phyloP scores from a whole-genome alignment of 2,329 filamentous ascomycete genomes.

The Penicillium sp. region DNA sequence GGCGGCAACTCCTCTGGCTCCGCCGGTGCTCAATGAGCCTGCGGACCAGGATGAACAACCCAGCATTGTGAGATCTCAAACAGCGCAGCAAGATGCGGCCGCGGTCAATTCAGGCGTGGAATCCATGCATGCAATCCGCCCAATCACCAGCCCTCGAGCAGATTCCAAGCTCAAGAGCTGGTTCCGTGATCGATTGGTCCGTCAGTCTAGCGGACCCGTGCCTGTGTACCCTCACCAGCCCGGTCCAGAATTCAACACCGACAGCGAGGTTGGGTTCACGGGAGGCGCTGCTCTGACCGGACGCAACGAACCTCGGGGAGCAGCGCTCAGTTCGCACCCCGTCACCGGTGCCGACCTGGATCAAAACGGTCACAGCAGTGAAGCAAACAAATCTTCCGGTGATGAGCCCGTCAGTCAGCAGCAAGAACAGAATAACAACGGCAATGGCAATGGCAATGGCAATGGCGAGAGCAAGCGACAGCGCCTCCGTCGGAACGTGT shows the following conservation, averaged over 20 bases:
- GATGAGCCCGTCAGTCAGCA: conserved; percentile 14
- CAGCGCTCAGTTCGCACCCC: conserved; percentile 32
- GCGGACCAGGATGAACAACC: conserved; percentile 1
- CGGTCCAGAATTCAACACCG: conserved; percentile 16
- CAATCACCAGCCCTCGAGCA: conserved; percentile 22
- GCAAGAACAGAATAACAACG: conserved; percentile 8
- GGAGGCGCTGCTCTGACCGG: conserved; percentile 20
- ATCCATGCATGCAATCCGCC: conserved; percentile 12
- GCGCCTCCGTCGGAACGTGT: conserved; percentile 26
- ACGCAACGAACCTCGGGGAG: conserved; percentile 16
- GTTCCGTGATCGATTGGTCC: conserved; percentile 30
- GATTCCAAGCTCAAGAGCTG: conserved; percentile 34
- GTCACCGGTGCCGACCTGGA: conserved; percentile 21
- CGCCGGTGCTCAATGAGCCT: conserved; percentile 5
- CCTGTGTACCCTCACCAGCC: conserved; percentile 23
- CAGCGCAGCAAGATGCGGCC: conserved; percentile 13
- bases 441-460: conserved; percentile 8
- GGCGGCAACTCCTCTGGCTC: conserved; percentile 1
- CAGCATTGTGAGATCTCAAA: neutral
- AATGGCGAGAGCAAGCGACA: conserved; percentile 18
- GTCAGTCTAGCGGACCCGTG: conserved; percentile 24
- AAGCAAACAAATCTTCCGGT: conserved; percentile 11
- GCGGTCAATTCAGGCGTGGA: conserved; percentile 2
- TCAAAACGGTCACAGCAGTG: conserved; percentile 14
- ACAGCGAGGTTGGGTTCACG: conserved; percentile 15